phyloP scores from a whole-genome alignment of 495 filamentous ascomycete genomes.

The Pyrenula massariospora region DNA sequence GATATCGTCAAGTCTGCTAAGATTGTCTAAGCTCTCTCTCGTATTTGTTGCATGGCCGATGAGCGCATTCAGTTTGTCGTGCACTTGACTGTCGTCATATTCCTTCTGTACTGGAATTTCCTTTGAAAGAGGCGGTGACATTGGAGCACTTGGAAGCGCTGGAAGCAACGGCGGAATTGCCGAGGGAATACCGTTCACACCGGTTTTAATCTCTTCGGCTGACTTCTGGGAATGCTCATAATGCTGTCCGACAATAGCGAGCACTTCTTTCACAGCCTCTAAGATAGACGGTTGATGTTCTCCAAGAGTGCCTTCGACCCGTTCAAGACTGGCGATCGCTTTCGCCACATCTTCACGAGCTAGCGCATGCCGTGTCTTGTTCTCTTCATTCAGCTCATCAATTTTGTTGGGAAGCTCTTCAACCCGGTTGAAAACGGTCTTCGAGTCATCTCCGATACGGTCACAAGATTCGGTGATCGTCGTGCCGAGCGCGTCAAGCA shows the following conservation, averaged over 20 bases:
- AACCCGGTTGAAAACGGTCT: conserved; percentile 68
- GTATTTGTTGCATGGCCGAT: conserved; percentile 40
- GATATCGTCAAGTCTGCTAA: conserved; percentile 76
- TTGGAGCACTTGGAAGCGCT: conserved; percentile 30
- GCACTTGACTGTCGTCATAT: conserved; percentile 61
- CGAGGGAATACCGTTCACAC: conserved; percentile 38
- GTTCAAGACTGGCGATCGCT: conserved; percentile 56
- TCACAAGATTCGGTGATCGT: conserved; percentile 73
- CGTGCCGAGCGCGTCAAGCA: conserved; percentile 75
- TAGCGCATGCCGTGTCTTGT: conserved; percentile 62
- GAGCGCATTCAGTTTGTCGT: conserved; percentile 78
- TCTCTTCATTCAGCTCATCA: conserved; percentile 61
- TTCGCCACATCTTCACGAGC: conserved; percentile 67
- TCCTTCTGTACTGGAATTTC: conserved; percentile 23
- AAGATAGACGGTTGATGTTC: conserved; percentile 81
- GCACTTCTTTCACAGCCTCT: conserved; percentile 69
- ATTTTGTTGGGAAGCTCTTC: conserved; percentile 65
- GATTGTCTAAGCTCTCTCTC: conserved; percentile 39
- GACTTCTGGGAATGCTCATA: conserved; percentile 58
- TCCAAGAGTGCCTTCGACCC: conserved; percentile 58
- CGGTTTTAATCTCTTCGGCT: conserved; percentile 36
- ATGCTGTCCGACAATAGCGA: conserved; percentile 68
- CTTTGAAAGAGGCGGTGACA: conserved; percentile 8
- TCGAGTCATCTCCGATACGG: conserved; percentile 72
- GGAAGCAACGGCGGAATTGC: conserved; percentile 36